Evolutionary conservation across 805 yeast genomes (phyloP), one percentile per base, ranked within the genome.

Genomic region (Pichia nakasei): DNA sequence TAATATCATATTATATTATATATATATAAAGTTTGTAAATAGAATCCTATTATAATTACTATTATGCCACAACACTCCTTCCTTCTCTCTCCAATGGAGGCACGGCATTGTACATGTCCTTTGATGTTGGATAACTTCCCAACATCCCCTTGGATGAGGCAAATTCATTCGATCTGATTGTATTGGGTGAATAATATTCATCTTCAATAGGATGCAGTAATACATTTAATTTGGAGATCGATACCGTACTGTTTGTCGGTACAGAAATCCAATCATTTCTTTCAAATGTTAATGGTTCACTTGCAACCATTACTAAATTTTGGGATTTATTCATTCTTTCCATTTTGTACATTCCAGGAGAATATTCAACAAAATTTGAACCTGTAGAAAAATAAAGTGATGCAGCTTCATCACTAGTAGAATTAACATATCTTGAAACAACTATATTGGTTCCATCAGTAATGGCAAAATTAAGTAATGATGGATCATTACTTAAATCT

Each of bases 221-320:
- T 4, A 93, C 93, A 1, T 95, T 86, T 60, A 89, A 95, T 44
- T 78, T 80, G 50, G 78, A 80, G 47, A 93, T 79, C 0, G 96
- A 85, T 15, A 93, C 61, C 1, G 82, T 68, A 3, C 97, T 84
- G 60, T 93, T 93, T 1, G 97, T 84, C 2, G 97, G 97, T 1
- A 93, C 94, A 4, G 96, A 82, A 41, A 91, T 85, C 98, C 98
- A 93, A 64, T 93, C 98, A 34, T 89, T 91, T 44, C 98, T 69
- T 65, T 93, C 97, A 61, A 93, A 93, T 0, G 98, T 93, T 45
- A 93, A 70, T 0, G 98, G 98, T 59, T 93, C 98, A 17, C 95
- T 83, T 1, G 98, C 96, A 40, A 93, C 52, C 81, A 93, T 83
- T n/a, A 91, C 82, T 17, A 93, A 91, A 61, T 87, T 91, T 62